A percentile compares a stretch with the other conserved stretches of the same genome.
These are phyloP conservation scores for Coemansia sp. DNA, from an alignment of 192 early-diverging fungal species.

Conservation along the genomic window DNA sequence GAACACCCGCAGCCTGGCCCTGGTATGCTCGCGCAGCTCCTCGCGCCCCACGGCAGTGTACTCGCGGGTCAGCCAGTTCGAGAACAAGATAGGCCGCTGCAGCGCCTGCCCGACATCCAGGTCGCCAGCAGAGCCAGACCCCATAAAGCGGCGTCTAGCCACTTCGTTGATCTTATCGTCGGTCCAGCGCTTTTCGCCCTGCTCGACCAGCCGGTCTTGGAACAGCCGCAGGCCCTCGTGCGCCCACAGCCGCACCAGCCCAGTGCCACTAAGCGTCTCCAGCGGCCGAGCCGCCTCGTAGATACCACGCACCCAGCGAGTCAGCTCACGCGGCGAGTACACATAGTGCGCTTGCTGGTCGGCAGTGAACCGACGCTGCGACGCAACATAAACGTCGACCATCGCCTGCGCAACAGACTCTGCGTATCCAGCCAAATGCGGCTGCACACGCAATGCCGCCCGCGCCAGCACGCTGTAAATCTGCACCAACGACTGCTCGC, in stretches of 20 bases:
- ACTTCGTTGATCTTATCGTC: conserved; percentile 82
- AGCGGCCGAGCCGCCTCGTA: conserved; percentile 90
- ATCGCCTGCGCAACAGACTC: conserved; percentile 93
- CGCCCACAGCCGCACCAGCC: conserved; percentile 94
- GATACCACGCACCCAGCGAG: conserved; percentile 98
- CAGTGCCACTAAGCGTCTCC: conserved; percentile 80
- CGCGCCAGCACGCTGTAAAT: conserved; percentile 95
- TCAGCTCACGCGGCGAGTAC: conserved; percentile 99
- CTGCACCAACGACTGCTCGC: conserved; percentile 85
- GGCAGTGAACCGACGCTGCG: conserved; percentile 92
- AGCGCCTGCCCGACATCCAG: conserved; percentile 67
- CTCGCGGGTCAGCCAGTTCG: conserved; percentile 95
- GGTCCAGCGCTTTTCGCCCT: conserved; percentile 91
- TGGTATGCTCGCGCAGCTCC: conserved; percentile 88
- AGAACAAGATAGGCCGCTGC: conserved; percentile 91
- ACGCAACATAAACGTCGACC: conserved; percentile 94
- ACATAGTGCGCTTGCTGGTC: conserved; percentile 99
- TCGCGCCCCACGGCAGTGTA: conserved; percentile 91
- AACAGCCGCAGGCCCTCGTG: conserved; percentile 98
- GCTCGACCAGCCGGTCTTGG: conserved; percentile 95
- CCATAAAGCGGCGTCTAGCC: conserved; percentile 81
- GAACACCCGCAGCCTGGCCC: conserved; percentile 94
- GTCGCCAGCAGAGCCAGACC: background rate
- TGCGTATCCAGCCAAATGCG: conserved; percentile 86
- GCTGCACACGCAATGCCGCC: conserved; percentile 93